Conservation (phyloP, 768 basidiomycete genomes). For the Crepidotus variabilis region DNA sequence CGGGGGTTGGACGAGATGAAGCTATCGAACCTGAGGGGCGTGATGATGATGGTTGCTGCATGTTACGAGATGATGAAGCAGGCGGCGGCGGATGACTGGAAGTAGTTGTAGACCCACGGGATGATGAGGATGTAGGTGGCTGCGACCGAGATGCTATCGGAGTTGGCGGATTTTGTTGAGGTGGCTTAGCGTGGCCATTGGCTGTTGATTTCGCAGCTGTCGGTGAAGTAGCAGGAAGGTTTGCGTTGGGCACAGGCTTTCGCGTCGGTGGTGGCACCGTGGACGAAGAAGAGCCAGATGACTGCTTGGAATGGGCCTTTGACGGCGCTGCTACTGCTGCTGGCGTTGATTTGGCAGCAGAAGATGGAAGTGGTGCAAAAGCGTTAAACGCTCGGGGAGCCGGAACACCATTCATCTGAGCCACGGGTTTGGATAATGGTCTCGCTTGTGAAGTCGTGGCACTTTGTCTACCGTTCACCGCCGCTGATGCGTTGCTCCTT, state of each 20-base stretch:
- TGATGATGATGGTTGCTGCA: too few relatives aligned
- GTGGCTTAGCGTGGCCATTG: neutral
- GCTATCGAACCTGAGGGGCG: neutral
- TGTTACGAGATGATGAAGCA: too few relatives aligned
- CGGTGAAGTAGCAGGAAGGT: neutral
- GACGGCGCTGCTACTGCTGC: constrained; percentile 7
- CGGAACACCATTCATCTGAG: neutral
- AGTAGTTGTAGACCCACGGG: neutral
- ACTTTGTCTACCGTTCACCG: neutral
- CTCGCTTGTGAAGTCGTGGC: neutral
- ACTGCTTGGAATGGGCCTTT: neutral
- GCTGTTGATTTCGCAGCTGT: neutral
- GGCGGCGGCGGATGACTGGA: too few relatives aligned
- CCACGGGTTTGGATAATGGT: neutral
- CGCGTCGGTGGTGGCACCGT: constrained; percentile 1
- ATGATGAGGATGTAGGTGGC: neutral
- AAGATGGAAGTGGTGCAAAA: neutral
- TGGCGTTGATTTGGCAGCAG: neutral
- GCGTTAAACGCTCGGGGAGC: constrained; percentile 3
- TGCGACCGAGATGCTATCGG: neutral
- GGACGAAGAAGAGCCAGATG: neutral
- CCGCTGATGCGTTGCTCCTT: neutral
- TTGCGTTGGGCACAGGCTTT: constrained; percentile 1
- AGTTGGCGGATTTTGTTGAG: neutral
- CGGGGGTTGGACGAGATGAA: neutral